Evolutionary conservation across 2,329 filamentous ascomycete species (phyloP).

Genomic region (Pseudocercospora fijiensis): DNA sequence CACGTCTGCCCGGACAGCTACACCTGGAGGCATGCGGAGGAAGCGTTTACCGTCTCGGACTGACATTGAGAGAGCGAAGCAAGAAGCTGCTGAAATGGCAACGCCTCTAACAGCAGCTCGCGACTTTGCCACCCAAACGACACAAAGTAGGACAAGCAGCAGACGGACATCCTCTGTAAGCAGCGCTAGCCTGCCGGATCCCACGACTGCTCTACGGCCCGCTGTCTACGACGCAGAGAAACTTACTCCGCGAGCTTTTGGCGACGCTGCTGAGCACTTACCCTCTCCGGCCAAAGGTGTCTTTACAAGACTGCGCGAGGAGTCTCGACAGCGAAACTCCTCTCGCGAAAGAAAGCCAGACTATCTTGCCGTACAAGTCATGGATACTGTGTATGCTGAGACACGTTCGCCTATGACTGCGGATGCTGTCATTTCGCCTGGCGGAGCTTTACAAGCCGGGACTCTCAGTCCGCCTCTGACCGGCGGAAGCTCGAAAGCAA

Average conservation of each 20-base stretch:
- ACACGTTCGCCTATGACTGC: slow-evolving; percentile 23
- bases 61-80: slow-evolving; percentile 42
- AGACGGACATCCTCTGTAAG: slow-evolving; percentile 29
- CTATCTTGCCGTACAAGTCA: slow-evolving; percentile 56
- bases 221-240: slow-evolving; percentile 23
- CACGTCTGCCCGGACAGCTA: slow-evolving; percentile 56
- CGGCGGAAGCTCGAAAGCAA: slow-evolving; percentile 53
- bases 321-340: slow-evolving; percentile 63
- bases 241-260: slow-evolving; percentile 18
- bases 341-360: slow-evolving; percentile 77
- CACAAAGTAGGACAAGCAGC: slow-evolving; percentile 14
- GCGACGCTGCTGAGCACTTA: slow-evolving; percentile 48
- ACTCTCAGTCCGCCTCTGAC: slow-evolving; percentile 38
- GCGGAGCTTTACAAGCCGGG: background rate
- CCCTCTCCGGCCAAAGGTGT: slow-evolving; percentile 68
- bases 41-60: slow-evolving; percentile 68
- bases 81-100: slow-evolving; percentile 60
- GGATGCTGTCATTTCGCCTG: slow-evolving; percentile 9
- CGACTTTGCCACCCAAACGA: slow-evolving; percentile 33
- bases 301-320: slow-evolving; percentile 62
- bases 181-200: slow-evolving; percentile 26
- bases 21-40: slow-evolving; percentile 55
- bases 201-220: slow-evolving; percentile 31
- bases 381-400: slow-evolving; percentile 44
- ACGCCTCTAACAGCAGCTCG: slow-evolving; percentile 65